Evolutionary conservation across 2,329 filamentous ascomycete genomes (phyloP), one percentile per base, ranked within the genome.

Genomic region (Sphaceloma murrayae): DNA sequence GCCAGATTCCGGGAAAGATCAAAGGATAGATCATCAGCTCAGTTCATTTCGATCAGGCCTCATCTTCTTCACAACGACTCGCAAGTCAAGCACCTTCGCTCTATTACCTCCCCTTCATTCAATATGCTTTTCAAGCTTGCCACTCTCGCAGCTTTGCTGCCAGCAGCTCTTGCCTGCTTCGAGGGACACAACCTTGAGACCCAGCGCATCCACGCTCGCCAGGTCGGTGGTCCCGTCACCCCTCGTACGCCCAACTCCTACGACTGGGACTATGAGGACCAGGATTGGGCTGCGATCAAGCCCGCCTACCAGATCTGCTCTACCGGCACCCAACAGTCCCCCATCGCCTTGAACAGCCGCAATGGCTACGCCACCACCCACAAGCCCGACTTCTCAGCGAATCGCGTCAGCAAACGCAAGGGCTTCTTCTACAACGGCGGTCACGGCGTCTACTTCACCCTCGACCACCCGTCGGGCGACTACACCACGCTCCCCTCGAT

Each of bases 121-220:
- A 40, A 14, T 10, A 40, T 40, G 36, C 36, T 40, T 22, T 40
- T 40, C 36, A 40, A 40, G 22, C 36, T 40, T 26, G 22, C 36
- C 24, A 24, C 22, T 11, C n/a, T 40, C 36, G 36, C 24, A 22
- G 36, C 36, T 8, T 26, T 40, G 9, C 13, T 40, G 36, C 36
- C 36, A n/a, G 36, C 36, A 4, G 22, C 36, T 26, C 24, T 40
- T 26, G 36, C 36, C 24, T 40, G 36, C 24, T 40, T 40, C 36
- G 36, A 40, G 36, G 36, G 36, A 7, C 36, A 40, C 36, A 40
- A 40, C 36, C 36, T 40, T 26, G 22, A 40, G 36, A 40, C 36
- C 7, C 36, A 22, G n/a, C 36, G 36, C 14, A 5, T 40, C 13
- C 36, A 40, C 30, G 36, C 36, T 8, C 36, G 36, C 24, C 36